These are phyloP conservation scores for Aspergillus affinis DNA, from an alignment of 495 filamentous ascomycete species.

Conservation along the genomic window DNA sequence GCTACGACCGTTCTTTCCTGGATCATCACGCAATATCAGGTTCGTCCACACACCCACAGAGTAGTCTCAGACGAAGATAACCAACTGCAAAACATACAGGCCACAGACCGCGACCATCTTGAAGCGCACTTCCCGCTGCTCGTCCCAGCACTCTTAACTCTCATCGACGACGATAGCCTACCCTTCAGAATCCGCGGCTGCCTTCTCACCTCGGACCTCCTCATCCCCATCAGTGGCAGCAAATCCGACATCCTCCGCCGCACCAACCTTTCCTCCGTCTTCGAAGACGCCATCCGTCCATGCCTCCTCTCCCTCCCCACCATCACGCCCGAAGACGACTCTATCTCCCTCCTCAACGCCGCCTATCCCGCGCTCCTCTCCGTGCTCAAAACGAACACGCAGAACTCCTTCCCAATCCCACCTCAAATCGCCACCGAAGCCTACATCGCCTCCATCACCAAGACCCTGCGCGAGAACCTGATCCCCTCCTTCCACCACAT, in stretches of 20 bases:
- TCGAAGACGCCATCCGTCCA: constrained; percentile 75
- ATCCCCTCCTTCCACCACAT: constrained; percentile 50
- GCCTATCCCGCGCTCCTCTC: constrained; percentile 67
- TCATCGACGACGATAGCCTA: constrained; percentile 69
- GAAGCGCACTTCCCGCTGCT: constrained; percentile 71
- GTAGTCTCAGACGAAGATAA: neutral
- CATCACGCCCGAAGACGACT: constrained; percentile 72
- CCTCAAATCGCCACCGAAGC: constrained; percentile 16
- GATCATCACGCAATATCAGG: constrained; percentile 52
- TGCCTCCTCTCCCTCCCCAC: constrained; percentile 72
- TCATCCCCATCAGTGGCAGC: constrained; percentile 54
- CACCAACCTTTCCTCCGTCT: constrained; percentile 76
- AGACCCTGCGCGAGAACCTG: constrained; percentile 41
- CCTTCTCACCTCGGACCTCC: constrained; percentile 56
- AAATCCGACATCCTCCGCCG: constrained; percentile 55
- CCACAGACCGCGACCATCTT: constrained; percentile 29
- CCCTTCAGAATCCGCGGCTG: constrained; percentile 61
- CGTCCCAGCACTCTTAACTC: constrained; percentile 76
- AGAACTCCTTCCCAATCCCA: constrained; percentile 7
- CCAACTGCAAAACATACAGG: constrained; percentile 19
- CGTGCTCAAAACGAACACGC: constrained; percentile 51
- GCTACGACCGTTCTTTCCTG: constrained; percentile 65
- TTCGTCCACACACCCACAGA: constrained; percentile 14
- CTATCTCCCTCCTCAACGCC: constrained; percentile 59
- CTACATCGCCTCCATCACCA: constrained; percentile 25